Evolutionary conservation across 2,329 filamentous ascomycete species (phyloP).

Genomic region (Trichoderma breve): DNA sequence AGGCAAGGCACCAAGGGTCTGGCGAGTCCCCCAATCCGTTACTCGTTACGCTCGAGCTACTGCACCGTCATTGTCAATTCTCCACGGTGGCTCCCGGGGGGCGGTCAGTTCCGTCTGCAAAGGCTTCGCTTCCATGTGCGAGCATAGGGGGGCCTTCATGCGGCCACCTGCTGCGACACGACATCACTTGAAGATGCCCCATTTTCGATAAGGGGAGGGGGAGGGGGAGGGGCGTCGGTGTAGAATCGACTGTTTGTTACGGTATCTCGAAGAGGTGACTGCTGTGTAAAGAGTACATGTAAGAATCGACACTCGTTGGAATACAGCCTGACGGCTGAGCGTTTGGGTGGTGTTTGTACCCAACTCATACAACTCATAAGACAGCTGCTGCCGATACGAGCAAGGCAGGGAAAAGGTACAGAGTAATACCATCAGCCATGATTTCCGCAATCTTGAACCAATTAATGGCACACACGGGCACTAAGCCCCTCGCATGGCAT

Average conservation of each 20-base stretch:
- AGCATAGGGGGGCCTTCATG: neutral
- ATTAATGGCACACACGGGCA: neutral
- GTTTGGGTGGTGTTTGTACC: neutral
- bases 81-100: neutral
- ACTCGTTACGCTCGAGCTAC: neutral
- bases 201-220: neutral
- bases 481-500: neutral
- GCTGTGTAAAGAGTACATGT: no score
- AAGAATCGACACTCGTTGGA: neutral
- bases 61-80: slow-evolving; percentile 5
- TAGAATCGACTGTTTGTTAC: neutral
- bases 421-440: neutral
- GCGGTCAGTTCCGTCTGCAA: slow-evolving; percentile 2
- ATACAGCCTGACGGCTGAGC: neutral
- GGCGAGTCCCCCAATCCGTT: neutral
- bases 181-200: neutral
- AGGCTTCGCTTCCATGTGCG: slow-evolving; percentile 10
- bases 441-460: neutral
- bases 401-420: neutral
- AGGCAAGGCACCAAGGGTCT: neutral
- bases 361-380: neutral
- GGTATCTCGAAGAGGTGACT: neutral
- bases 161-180: slow-evolving; percentile 1
- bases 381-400: neutral
- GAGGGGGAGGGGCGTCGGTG: neutral